Evolutionary conservation across 2,329 filamentous ascomycete genomes (phyloP), one percentile per base, ranked within the genome.

Genomic region (Diaporthe ampelina): DNA sequence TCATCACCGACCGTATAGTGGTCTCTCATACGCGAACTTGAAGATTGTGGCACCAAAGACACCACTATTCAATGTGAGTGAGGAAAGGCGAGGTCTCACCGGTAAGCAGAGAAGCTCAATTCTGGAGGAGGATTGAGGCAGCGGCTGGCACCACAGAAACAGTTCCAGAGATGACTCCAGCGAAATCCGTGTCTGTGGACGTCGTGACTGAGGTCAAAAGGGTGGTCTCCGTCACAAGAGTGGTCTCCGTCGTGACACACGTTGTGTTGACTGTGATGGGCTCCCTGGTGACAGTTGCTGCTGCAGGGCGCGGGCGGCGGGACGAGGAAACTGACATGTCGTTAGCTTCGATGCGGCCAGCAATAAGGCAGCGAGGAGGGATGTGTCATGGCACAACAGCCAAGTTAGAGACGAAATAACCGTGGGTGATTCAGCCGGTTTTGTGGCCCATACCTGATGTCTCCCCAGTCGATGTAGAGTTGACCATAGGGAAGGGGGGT

Each of bases 231-330:
- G 70, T 72, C 6, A 50, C 29, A 10, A 63, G 11, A 13, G 70
- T 63, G 32, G 70, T 63, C 32, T 63, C 57, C 19, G 70, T 72
- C 24, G 57, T 56, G 19, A 72, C 15, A 19, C 70, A 72, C 8
- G 45, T 72, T 9, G 70, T 72, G 19, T 72, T 63, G 24, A 54
- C 70, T 32, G 57, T 63, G 35, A 63, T 35, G 70, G 69, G 54
- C 45, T 54, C 24, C 21, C 40, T 32, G 32, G 26, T 45, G 13
- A 11, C 48, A 15, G 57, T 32, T n/a, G 26, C 24, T 8, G 57
- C n/a, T n/a, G 26, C 57, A 37, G 54, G 45, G 26, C 35, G 26
- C 10, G 45, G 45, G 19, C 29, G 35, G 35, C n/a, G 32, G 32
- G 29, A 56, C 9, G 43, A 37, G 32, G 57, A 56, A 17, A 35